These are phyloP conservation scores for Venturia oleaginea DNA, from an alignment of 2,329 filamentous ascomycete species.

Conservation along the genomic window DNA sequence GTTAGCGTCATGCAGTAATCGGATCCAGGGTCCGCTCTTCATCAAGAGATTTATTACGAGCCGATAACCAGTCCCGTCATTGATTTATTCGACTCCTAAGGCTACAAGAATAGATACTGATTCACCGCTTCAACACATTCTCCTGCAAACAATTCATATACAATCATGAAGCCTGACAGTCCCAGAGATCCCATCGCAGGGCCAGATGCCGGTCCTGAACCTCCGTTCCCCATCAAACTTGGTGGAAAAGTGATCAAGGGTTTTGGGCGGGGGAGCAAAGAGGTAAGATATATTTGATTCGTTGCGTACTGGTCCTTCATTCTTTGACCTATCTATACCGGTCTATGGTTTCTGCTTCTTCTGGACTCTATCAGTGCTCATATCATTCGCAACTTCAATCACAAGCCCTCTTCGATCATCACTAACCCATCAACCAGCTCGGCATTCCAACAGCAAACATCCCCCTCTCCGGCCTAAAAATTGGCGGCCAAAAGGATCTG, in stretches of 20 bases:
- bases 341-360: background rate
- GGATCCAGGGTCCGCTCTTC: background rate
- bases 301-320: background rate
- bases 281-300: slow-evolving; percentile 57
- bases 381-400: background rate
- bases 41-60: background rate
- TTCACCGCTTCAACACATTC: background rate
- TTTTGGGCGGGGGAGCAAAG: slow-evolving; percentile 88
- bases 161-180: slow-evolving; percentile 9
- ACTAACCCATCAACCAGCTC: slow-evolving; percentile 45
- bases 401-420: background rate
- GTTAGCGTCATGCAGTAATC: background rate
- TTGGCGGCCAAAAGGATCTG: slow-evolving; percentile 53
- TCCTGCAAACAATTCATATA: background rate
- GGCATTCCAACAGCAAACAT: slow-evolving; percentile 95
- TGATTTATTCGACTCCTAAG: background rate
- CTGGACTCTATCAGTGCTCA: background rate
- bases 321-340: background rate
- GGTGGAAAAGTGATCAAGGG: slow-evolving; percentile 83
- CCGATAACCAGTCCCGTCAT: background rate
- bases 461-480: slow-evolving; percentile 58
- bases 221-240: slow-evolving; percentile 76
- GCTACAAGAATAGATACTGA: too few relatives aligned
- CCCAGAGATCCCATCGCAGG: slow-evolving; percentile 48
- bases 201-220: slow-evolving; percentile 59